Percentiles rank a stretch among this genome's conserved stretches.
These are phyloP conservation scores for Capronia coronata DNA, from an alignment of 2,329 filamentous ascomycete genomes.

Conservation along the genomic window DNA sequence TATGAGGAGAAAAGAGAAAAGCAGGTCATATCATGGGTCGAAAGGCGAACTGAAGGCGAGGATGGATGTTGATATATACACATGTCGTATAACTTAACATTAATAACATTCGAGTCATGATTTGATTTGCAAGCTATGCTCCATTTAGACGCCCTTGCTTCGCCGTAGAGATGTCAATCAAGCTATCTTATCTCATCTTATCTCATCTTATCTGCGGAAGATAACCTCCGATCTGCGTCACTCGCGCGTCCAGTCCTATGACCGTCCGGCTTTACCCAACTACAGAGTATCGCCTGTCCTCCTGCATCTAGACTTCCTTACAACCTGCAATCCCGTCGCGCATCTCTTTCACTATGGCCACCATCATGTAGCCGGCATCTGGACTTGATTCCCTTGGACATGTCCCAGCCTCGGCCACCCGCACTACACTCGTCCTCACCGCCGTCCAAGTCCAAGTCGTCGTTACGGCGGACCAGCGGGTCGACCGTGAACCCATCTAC, in stretches of 20 bases:
- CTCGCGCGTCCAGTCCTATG: too few relatives aligned
- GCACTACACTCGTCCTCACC: constrained; percentile 22
- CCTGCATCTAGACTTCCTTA: too few relatives aligned
- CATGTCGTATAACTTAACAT: too few relatives aligned
- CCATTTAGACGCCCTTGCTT: neutral
- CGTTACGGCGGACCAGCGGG: constrained; percentile 21
- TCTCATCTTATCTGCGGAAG: neutral
- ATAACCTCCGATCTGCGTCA: too few relatives aligned
- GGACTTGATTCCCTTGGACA: constrained; percentile 5
- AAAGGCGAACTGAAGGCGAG: too few relatives aligned
- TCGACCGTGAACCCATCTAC: neutral
- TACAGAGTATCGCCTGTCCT: too few relatives aligned
- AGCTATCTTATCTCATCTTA: neutral
- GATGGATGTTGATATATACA: too few relatives aligned
- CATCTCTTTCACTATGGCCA: constrained; percentile 1
- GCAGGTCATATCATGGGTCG: too few relatives aligned
- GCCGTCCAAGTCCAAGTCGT: constrained; percentile 28
- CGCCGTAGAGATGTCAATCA: neutral
- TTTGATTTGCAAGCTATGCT: neutral
- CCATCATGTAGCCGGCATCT: constrained; percentile 9
- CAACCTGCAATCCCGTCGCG: too few relatives aligned
- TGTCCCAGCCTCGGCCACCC: constrained; percentile 23
- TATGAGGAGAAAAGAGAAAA: neutral
- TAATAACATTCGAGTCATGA: neutral
- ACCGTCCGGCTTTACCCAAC: too few relatives aligned